Evolutionary conservation across 495 filamentous ascomycete species (phyloP), one percentile per base, ranked within the genome.

Genomic region (Penicillium alfredii): DNA sequence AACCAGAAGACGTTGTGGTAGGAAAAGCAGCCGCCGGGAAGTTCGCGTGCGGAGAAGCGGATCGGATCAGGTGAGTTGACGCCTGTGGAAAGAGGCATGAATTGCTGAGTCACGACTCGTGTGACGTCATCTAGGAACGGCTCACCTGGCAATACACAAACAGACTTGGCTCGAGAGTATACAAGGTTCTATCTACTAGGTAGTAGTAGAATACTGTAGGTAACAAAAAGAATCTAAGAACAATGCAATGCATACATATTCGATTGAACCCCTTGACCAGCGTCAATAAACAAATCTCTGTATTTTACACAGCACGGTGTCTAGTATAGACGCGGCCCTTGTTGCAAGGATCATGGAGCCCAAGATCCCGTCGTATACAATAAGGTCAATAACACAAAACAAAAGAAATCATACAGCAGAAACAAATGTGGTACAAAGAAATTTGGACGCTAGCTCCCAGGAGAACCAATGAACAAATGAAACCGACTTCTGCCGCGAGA

Each of bases 31-130:
- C 15, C 32, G 18, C 24, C 26, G 34, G 44, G 26, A 57, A 51
- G 44, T 55, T 56, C 56, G 51, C 43, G 49, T 58, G 55, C 55
- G 52, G 52, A 58, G 55, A 56, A 52, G 48, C 47, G 43, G 34
- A 38, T 34, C 26, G 32, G 38, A 50, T 61, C 57, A 61, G 55
- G 55, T 61, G 57, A 56, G 42, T 53, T 44, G 35, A n/a, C 20
- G 44, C 56, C 50, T 46, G 44, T 4, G 16, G 4, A 7, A 14
- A 34, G 25, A 57, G 53, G 47, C 48, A 49, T 13, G 2, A 33
- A n/a, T n/a, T 21, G 33, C 30, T 58, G 45, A 56, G 41, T 61
- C 51, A 53, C 8, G 23, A 25, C 3, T 2, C 8, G 23, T 25
- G 23, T 25, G 23, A 25, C 11, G 23, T 25, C 23, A 25, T 25